Percentiles rank a stretch among this genome's conserved stretches.
Conservation (phyloP, 768 basidiomycete genomes). For the Inosperma sp. region DNA sequence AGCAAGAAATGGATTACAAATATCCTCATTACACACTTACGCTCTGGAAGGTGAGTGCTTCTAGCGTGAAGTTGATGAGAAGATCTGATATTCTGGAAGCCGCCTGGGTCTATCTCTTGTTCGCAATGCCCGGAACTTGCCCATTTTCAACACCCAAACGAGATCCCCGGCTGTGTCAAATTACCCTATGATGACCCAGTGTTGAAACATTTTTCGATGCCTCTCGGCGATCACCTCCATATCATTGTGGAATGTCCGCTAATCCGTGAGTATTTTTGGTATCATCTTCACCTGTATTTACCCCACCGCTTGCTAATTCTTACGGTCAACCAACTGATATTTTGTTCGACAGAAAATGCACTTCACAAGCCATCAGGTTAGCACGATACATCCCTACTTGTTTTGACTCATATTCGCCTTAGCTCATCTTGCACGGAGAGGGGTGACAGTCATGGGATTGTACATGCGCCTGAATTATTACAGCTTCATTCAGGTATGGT, state of each 20-base stretch:
- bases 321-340: not conserved
- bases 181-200: no score
- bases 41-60: not conserved
- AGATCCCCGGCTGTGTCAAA: not conserved
- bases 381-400: not conserved
- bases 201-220: no score
- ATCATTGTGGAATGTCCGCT: no score
- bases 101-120: not conserved
- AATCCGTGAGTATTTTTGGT: no score
- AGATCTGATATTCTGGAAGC: not conserved
- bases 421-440: not conserved
- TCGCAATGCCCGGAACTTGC: not conserved
- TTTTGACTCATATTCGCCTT: not conserved
- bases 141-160: not conserved
- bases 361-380: conserved; percentile 1
- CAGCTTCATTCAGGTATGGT: conserved; percentile 9
- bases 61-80: not conserved
- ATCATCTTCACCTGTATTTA: not conserved
- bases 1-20: not conserved
- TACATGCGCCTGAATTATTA: not conserved
- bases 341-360: not conserved
- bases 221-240: no score
- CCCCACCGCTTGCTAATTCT: not conserved
- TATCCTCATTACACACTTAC: not conserved
- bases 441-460: conserved; percentile 9